Evolutionary conservation across 441 rosid species (phyloP), one percentile per base, ranked within the genome.

Genomic region (Aquilaria agallochum): DNA sequence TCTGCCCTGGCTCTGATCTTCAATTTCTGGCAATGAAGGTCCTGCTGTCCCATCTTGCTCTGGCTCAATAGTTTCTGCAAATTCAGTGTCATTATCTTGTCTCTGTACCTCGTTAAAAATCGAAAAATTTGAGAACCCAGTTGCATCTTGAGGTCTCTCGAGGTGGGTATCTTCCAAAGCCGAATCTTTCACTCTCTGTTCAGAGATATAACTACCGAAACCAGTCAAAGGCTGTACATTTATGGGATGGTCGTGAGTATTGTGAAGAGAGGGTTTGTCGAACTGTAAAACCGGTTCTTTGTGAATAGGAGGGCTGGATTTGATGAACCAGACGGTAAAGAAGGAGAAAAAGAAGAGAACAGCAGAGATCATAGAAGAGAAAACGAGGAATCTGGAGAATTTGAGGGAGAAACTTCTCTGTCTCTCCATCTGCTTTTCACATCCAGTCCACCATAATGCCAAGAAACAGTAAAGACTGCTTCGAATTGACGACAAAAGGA

Each of bases 381-480:
- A 77, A 31, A 74, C 75, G 56, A 86, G 76, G 62, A 77, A 67
- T 63, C 80, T 79, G 0, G 88, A 72, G 74, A 92, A 75, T 75
- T 82, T 93, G 50, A 82, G 65, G 55, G 80, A 75, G 84, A 90
- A 88, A 77, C 93, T 93, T 64, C 74, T 70, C 62, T 82, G 95
- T 69, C 90, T 85, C 74, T 90, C 97, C 98, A 93, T 93, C 48
- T 44, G 27, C 51, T 31, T 53, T 31, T 30, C 27, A 15, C 34
- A 45, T 30, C 40, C 7, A 52, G 30, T 34, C 50, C 68, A 31
- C 48, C 50, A 51, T 42, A 52, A 50, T 50, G 60, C 50, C 51
- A 5, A 11, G 15, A 50, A 12, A 42, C 47, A 12, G 47, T 3
- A 5, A 47, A 36, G 31, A 48, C 20, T 55, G 32, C 47, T 53